These are phyloP conservation scores for Cryptosporidium sp. DNA, from an alignment of 169 alveolate genomes.

Conservation along the genomic window DNA sequence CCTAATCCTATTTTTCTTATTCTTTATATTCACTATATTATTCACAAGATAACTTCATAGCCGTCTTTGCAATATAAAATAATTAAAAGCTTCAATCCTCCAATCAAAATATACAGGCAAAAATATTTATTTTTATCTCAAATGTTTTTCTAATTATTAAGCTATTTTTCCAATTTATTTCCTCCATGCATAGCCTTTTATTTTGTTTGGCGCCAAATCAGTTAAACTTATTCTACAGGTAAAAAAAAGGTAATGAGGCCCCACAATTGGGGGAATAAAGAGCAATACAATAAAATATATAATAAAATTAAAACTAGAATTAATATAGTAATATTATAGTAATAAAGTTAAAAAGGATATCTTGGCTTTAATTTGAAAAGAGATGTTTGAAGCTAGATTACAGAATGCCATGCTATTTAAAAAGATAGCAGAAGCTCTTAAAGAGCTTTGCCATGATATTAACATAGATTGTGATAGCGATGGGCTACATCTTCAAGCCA, in stretches of 20 bases:
- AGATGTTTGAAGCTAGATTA: constrained; percentile 92
- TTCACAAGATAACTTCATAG: too few relatives aligned
- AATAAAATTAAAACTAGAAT: constrained; percentile 2
- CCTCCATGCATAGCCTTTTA: neutral
- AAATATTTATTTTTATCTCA: neutral
- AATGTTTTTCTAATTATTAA: neutral
- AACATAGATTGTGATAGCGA: constrained; percentile 89
- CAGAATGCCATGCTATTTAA: constrained; percentile 92
- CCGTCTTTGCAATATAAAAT: neutral
- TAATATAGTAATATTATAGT: neutral
- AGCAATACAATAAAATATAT: neutral
- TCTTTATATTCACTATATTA: neutral
- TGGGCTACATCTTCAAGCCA: constrained; percentile 91
- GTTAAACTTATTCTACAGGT: neutral
- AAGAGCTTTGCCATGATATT: constrained; percentile 89
- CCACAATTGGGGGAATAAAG: neutral
- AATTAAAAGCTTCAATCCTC: too few relatives aligned
- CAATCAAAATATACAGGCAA: neutral
- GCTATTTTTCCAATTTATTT: neutral
- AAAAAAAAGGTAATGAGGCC: neutral
- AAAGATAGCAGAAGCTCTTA: constrained; percentile 91
- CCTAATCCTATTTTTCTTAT: too few relatives aligned
- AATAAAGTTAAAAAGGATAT: neutral
- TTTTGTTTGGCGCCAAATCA: neutral
- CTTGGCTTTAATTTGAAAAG: constrained; percentile 36